These are phyloP conservation scores for Paramecium bursaria DNA, from an alignment of 73 alveolate species.

Conservation along the genomic window DNA sequence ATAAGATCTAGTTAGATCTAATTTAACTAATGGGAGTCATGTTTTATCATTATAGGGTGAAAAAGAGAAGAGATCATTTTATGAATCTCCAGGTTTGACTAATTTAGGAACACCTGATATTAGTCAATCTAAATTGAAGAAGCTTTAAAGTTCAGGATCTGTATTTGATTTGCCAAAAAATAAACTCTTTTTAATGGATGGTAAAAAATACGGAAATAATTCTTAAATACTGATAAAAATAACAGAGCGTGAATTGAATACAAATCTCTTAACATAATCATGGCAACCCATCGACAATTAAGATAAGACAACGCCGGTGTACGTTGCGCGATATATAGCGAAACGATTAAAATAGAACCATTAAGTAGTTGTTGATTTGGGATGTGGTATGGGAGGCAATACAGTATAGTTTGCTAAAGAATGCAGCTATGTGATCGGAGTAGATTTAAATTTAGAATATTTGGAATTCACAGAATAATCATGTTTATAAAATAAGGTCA, in stretches of 20 bases:
- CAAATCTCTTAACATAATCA: neutral
- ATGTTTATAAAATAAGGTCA: neutral
- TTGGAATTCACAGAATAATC: neutral
- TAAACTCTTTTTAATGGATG: neutral
- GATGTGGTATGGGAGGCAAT: slow-evolving; percentile 53
- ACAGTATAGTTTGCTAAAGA: slow-evolving; percentile 47
- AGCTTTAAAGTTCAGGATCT: slow-evolving; percentile 1
- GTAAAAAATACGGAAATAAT: neutral
- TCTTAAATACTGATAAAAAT: no score
- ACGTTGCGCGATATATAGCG: slow-evolving; percentile 48
- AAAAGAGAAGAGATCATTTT: no score
- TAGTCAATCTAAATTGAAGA: no score
- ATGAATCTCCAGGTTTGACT: no score
- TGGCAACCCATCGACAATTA: neutral
- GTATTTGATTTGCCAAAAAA: slow-evolving; percentile 34
- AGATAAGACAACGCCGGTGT: slow-evolving; percentile 5
- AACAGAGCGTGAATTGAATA: neutral
- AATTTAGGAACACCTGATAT: no score
- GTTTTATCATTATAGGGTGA: no score
- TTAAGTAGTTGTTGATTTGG: slow-evolving; percentile 15
- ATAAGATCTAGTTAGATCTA: no score
- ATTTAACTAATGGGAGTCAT: no score
- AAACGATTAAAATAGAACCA: neutral
- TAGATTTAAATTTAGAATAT: neutral
- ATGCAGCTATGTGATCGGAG: slow-evolving; percentile 32